A percentile compares a stretch with the other conserved stretches of the same genome.
phyloP scores from a whole-genome alignment of 192 early-diverging fungal genomes.

The Gorgonomyces haynaldii region DNA sequence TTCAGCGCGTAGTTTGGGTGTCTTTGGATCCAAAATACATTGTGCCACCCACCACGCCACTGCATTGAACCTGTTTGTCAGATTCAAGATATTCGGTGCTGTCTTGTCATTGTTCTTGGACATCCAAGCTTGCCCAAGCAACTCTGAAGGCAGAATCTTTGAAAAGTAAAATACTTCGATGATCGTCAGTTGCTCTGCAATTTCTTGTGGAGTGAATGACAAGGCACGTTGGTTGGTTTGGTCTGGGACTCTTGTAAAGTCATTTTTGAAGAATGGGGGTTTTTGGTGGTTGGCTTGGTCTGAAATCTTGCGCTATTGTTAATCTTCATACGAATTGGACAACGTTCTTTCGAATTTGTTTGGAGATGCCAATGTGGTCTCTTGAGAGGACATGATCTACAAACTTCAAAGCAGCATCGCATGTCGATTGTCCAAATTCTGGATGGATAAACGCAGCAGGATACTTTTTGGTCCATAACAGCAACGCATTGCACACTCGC shows the following conservation, averaged over 20 bases:
- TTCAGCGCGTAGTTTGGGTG: conserved; percentile 18
- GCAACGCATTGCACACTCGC: conserved; percentile 23
- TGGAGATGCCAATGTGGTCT: conserved; percentile 18
- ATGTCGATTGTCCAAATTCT: conserved; percentile 8
- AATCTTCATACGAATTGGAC: conserved; percentile 21
- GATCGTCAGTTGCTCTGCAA: conserved; percentile 27
- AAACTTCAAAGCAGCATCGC: conserved; percentile 11
- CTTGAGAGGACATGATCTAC: conserved; percentile 17
- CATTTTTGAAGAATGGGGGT: too few species aligned
- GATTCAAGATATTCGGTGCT: conserved; percentile 19
- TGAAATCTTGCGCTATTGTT: too few species aligned
- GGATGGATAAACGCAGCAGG: conserved; percentile 15
- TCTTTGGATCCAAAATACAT: conserved; percentile 20
- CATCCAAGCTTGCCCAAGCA: conserved; percentile 26
- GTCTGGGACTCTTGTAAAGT: too few species aligned
- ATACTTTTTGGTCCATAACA: conserved; percentile 28
- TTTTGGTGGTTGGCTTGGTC: too few species aligned
- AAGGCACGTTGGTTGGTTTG: too few species aligned
- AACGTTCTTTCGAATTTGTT: conserved; percentile 24
- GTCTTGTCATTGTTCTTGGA: conserved; percentile 11
- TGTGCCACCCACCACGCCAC: conserved; percentile 24
- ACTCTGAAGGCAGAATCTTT: conserved; percentile 23
- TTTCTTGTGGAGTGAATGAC: conserved; percentile 16
- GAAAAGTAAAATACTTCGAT: conserved; percentile 16
- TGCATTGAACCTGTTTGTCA: conserved; percentile 27